Percentiles rank a stretch among this genome's conserved stretches.
These are phyloP conservation scores for Trametes polyzona DNA, from an alignment of 1,284 basidiomycete genomes.

Conservation along the genomic window DNA sequence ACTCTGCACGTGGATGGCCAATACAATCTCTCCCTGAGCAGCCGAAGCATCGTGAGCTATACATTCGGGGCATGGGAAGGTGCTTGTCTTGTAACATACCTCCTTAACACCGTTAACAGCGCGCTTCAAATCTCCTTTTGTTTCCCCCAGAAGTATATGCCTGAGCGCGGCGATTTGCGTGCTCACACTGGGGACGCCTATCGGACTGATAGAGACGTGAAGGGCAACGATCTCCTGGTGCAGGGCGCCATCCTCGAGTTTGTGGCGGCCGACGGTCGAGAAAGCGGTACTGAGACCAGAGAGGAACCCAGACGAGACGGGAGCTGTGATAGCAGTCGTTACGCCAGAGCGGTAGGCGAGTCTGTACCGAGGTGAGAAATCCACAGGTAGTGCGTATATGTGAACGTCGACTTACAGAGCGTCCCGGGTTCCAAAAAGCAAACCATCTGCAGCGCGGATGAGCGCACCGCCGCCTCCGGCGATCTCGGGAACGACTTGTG, in stretches of 20 bases:
- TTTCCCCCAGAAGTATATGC: constrained; percentile 50
- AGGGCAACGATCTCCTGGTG: constrained; percentile 70
- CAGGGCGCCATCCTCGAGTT: constrained; percentile 68
- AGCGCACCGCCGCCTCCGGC: constrained; percentile 39
- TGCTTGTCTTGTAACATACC: constrained; percentile 41
- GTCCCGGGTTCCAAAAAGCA: constrained; percentile 54
- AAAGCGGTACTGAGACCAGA: constrained; percentile 73
- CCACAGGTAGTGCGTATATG: neutral
- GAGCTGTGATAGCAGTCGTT: constrained; percentile 62
- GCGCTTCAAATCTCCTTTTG: constrained; percentile 44
- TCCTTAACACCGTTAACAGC: constrained; percentile 60
- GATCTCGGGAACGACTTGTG: constrained; percentile 34
- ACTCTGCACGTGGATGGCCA: constrained; percentile 69
- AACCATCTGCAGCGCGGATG: constrained; percentile 54
- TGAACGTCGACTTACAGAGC: constrained; percentile 45
- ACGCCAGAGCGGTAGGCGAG: constrained; percentile 65
- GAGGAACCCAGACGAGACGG: constrained; percentile 59
- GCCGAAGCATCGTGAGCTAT: neutral
- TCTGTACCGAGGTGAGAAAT: constrained; percentile 34
- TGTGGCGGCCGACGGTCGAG: constrained; percentile 63
- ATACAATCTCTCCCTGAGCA: constrained; percentile 52
- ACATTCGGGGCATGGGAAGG: too few relatives aligned
- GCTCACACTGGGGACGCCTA: constrained; percentile 56
- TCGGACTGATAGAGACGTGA: constrained; percentile 62
- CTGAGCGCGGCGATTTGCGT: constrained; percentile 77